A percentile compares a stretch with the other conserved stretches of the same genome.
Conservation (phyloP, 2,329 filamentous ascomycete species). For the Grosmannia penicillata region DNA sequence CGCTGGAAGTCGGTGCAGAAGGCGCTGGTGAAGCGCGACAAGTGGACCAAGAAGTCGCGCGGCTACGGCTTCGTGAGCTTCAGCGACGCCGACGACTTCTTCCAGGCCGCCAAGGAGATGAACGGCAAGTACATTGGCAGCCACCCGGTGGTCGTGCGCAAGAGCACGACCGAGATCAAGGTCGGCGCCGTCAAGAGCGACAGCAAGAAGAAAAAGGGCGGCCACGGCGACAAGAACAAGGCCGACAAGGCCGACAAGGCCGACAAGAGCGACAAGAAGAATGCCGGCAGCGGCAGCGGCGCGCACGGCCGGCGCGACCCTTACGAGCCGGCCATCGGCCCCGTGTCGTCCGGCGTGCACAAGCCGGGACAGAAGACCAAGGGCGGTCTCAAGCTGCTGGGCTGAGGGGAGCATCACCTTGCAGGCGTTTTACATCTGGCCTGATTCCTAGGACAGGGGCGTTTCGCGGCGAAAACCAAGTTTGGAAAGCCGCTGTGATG, state of each 20-base stretch:
- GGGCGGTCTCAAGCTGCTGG: constrained; percentile 45
- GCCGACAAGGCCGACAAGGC: constrained; percentile 18
- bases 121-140: constrained; percentile 98
- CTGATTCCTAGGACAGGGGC: too few species aligned
- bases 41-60: constrained; percentile 89
- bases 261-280: constrained; percentile 16
- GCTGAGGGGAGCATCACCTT: constrained; percentile 22
- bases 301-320: constrained; percentile 14
- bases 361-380: constrained; percentile 51
- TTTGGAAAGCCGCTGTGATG: too few species aligned
- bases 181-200: constrained; percentile 54
- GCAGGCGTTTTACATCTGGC: background rate
- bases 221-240: constrained; percentile 15
- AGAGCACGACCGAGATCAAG: constrained; percentile 85
- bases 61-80: constrained; percentile 97
- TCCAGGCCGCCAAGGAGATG: constrained; percentile 94
- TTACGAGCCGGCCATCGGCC: constrained; percentile 37
- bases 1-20: constrained; percentile 82
- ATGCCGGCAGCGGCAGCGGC: constrained; percentile 18
- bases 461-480: too few species aligned
- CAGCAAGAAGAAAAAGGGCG: constrained; percentile 14
- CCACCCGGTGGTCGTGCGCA: constrained; percentile 76
- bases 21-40: constrained; percentile 86
- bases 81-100: constrained; percentile 88
- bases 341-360: constrained; percentile 36